phyloP scores from a whole-genome alignment of 495 filamentous ascomycete species.

The Aspergillus diversus region DNA sequence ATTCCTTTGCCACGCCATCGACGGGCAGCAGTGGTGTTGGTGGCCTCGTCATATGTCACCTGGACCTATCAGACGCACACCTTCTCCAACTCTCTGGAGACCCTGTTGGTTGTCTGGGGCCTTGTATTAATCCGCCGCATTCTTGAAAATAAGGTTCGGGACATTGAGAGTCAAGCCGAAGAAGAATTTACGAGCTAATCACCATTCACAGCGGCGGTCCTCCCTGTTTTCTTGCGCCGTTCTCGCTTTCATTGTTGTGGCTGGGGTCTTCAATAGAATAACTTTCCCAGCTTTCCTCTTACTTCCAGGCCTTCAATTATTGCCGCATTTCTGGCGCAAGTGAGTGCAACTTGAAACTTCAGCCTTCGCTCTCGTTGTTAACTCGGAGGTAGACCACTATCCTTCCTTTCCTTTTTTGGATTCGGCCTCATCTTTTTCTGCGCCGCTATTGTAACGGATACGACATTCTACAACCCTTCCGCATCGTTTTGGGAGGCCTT shows the following conservation, averaged over 20 bases:
- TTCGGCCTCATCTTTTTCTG: slow-evolving; percentile 65
- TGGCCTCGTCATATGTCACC: slow-evolving; percentile 95
- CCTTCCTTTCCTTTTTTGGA: slow-evolving; percentile 61
- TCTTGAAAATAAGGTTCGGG: slow-evolving; percentile 67
- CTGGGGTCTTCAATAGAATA: slow-evolving; percentile 92
- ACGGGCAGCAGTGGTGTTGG: slow-evolving; percentile 71
- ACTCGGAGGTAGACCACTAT: slow-evolving; percentile 60
- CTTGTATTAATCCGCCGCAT: slow-evolving; percentile 89
- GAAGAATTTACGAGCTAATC: slow-evolving; percentile 23
- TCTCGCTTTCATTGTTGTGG: slow-evolving; percentile 77
- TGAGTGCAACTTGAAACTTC: slow-evolving; percentile 41
- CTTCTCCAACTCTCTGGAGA: slow-evolving; percentile 97
- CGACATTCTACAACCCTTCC: slow-evolving; percentile 72
- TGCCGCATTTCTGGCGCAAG: slow-evolving; percentile 85
- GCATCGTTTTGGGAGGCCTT: slow-evolving; percentile 55
- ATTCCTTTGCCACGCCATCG: slow-evolving; percentile 74
- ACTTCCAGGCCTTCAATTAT: slow-evolving; percentile 75
- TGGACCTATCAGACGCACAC: slow-evolving; percentile 99
- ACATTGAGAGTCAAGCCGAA: slow-evolving; percentile 1
- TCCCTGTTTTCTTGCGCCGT: slow-evolving; percentile 74
- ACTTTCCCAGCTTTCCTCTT: slow-evolving; percentile 93
- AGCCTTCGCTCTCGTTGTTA: slow-evolving; percentile 3
- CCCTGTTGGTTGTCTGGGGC: slow-evolving; percentile 86
- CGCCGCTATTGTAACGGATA: slow-evolving; percentile 79
- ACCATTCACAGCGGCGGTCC: slow-evolving; percentile 61